Conservation (phyloP, 208 protist genomes). For the Blastocrithidia nonstop region DNA sequence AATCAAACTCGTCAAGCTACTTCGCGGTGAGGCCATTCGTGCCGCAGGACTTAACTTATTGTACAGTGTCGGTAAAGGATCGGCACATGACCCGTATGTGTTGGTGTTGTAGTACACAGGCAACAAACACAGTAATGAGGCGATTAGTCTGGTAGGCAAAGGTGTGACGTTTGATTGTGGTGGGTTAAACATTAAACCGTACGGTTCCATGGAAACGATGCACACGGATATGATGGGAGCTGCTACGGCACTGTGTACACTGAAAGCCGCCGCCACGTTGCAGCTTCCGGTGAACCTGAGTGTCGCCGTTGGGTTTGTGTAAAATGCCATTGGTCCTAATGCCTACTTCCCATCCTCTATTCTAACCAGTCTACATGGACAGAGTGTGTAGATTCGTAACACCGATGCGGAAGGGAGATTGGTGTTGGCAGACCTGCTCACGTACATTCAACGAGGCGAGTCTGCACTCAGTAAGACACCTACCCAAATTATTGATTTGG, state of each 20-base stretch:
- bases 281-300: constrained; percentile 62
- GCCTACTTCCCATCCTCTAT: constrained; percentile 75
- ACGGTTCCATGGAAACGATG: constrained; percentile 85
- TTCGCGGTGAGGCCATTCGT: constrained; percentile 32
- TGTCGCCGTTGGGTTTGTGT: constrained; percentile 61
- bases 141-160: constrained; percentile 73
- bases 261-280: constrained; percentile 52
- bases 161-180: constrained; percentile 87
- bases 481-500: constrained; percentile 69
- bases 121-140: constrained; percentile 17
- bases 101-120: constrained; percentile 74
- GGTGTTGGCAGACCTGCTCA: constrained; percentile 79
- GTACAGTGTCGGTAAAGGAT: constrained; percentile 73
- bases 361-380: constrained; percentile 58
- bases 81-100: constrained; percentile 44
- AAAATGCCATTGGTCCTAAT: constrained; percentile 75
- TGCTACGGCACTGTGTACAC: constrained; percentile 51
- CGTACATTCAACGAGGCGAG: constrained; percentile 55
- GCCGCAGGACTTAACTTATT: constrained; percentile 44
- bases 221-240: constrained; percentile 88
- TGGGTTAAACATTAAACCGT: constrained; percentile 83
- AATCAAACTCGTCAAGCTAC: constrained; percentile 39
- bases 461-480: constrained; percentile 39
- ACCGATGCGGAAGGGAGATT: constrained; percentile 86
- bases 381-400: constrained; percentile 82